Evolutionary conservation across 352 stramenopile species (phyloP).

Genomic region (Pythium sp.): DNA sequence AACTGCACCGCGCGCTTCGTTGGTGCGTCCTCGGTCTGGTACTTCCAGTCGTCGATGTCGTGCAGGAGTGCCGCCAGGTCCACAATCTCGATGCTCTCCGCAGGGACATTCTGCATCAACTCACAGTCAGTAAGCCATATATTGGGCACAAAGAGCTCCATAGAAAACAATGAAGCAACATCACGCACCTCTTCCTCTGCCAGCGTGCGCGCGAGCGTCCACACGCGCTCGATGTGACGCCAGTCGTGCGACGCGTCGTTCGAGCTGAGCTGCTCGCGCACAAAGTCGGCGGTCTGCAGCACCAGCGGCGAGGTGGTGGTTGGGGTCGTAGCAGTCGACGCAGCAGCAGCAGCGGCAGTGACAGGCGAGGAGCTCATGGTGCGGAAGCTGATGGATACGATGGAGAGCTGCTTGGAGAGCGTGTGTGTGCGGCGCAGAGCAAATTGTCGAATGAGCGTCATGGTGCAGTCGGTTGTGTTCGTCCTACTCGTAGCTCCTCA

Average conservation of each 20-base stretch:
- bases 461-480: not conserved
- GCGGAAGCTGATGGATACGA: not conserved
- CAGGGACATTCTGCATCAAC: constrained; percentile 39
- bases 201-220: constrained; percentile 64
- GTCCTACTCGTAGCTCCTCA: not conserved
- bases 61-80: constrained; percentile 85
- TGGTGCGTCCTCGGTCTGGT: constrained; percentile 38
- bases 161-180: not conserved
- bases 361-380: constrained; percentile 1
- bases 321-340: not conserved
- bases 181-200: constrained; percentile 61
- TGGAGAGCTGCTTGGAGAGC: not conserved
- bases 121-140: not conserved
- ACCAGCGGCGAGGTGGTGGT: constrained; percentile 41
- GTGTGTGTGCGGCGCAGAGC: too few relatives aligned
- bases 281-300: constrained; percentile 67
- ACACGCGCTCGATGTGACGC: constrained; percentile 88
- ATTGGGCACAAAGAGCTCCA: not conserved
- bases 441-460: too few relatives aligned
- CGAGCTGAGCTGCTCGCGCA: constrained; percentile 60
- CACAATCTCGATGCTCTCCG: constrained; percentile 68
- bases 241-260: constrained; percentile 88
- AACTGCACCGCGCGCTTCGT: constrained; percentile 65
- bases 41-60: constrained; percentile 91
- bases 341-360: not conserved